These are phyloP conservation scores for Knoxdaviesia capensis DNA, from an alignment of 2,329 filamentous ascomycete species.

Conservation along the genomic window DNA sequence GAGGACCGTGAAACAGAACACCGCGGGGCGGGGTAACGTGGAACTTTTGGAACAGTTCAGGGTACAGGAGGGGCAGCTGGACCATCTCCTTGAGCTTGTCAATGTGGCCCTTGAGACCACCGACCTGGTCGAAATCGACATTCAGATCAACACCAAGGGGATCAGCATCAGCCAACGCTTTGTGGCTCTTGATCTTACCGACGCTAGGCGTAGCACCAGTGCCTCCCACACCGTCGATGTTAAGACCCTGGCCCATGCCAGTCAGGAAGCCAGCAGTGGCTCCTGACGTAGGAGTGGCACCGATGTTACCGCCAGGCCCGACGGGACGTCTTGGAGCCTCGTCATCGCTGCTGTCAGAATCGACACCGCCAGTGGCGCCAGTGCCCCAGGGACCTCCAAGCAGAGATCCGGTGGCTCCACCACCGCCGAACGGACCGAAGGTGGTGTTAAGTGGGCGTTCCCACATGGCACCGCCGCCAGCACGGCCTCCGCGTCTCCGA, in stretches of 20 bases:
- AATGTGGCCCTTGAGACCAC: slow-evolving; percentile 81
- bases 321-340: slow-evolving; percentile 32
- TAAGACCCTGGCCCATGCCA: slow-evolving; percentile 15
- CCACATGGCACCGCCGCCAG: slow-evolving; percentile 38
- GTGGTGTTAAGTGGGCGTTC: slow-evolving; percentile 76
- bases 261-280: slow-evolving; percentile 24
- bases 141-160: slow-evolving; percentile 82
- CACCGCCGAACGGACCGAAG: slow-evolving; percentile 81
- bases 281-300: slow-evolving; percentile 35
- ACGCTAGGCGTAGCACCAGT: slow-evolving; percentile 49
- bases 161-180: slow-evolving; percentile 81
- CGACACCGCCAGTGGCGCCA: slow-evolving; percentile 56
- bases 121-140: slow-evolving; percentile 87
- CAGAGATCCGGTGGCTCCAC: slow-evolving; percentile 50
- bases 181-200: slow-evolving; percentile 83
- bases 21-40: slow-evolving; percentile 86
- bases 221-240: slow-evolving; percentile 18
- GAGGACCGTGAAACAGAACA: slow-evolving; percentile 90
- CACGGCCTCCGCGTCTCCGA: slow-evolving; percentile 44
- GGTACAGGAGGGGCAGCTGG: slow-evolving; percentile 78
- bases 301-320: slow-evolving; percentile 33
- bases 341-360: slow-evolving; percentile 94
- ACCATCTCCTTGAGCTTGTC: slow-evolving; percentile 99
- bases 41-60: slow-evolving; percentile 79
- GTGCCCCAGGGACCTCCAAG: slow-evolving; percentile 57